Evolutionary conservation across 768 basidiomycete genomes (phyloP).

Genomic region (Auriscalpium vulgare): DNA sequence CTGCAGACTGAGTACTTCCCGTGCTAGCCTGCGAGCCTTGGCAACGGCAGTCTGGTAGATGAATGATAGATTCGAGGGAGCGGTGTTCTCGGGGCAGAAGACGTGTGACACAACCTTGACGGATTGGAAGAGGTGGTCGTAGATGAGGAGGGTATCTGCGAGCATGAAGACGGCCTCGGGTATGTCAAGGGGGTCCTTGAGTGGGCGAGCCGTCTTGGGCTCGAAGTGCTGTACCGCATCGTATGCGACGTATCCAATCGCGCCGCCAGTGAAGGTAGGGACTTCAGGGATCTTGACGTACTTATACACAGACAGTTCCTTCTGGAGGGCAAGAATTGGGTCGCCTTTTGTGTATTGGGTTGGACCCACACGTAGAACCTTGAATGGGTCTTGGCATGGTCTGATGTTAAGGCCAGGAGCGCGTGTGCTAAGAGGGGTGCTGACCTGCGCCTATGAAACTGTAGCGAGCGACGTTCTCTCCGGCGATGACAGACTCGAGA

Average conservation of each 20-base stretch:
- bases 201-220: slow-evolving; percentile 74
- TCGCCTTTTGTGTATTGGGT: slow-evolving; percentile 79
- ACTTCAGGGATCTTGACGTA: slow-evolving; percentile 90
- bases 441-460: slow-evolving; percentile 94
- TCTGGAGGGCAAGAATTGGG: slow-evolving; percentile 77
- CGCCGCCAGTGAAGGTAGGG: slow-evolving; percentile 93
- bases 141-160: slow-evolving; percentile 89
- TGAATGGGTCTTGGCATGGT: slow-evolving; percentile 69
- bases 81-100: slow-evolving; percentile 68
- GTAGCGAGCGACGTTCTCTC: slow-evolving; percentile 88
- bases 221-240: slow-evolving; percentile 97
- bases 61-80: slow-evolving; percentile 61
- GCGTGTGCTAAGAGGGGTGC: slow-evolving; percentile 14
- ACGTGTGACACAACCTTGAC: slow-evolving; percentile 96
- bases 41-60: slow-evolving; percentile 84
- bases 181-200: slow-evolving; percentile 75
- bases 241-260: slow-evolving; percentile 95
- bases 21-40: slow-evolving; percentile 78
- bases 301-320: slow-evolving; percentile 77
- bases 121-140: slow-evolving; percentile 93
- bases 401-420: background rate
- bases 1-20: slow-evolving; percentile 41
- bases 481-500: slow-evolving; percentile 85
- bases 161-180: slow-evolving; percentile 98
- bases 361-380: slow-evolving; percentile 84